Base-by-base conservation (phyloP, 2,329 filamentous ascomycete species). In the Coniochaeta prunicola region DNA sequence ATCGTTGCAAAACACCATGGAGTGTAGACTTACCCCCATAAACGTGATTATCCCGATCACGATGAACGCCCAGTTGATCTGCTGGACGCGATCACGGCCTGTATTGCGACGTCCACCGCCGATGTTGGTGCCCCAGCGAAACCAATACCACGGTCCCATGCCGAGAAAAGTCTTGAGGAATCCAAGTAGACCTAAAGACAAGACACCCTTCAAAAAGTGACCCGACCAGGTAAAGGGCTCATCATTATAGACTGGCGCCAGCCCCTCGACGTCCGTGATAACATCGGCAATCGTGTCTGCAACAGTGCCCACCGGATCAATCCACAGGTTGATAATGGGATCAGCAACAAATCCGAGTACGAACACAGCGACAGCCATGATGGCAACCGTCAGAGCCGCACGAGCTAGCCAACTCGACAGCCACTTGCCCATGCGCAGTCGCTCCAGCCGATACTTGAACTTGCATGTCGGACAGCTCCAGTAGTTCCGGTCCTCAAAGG, bases 261-360 rank as follows among this genome's bases (percentile, higher is more conserved):
- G 66, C 45, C 77, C 77, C 34, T 74, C 74, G 17, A 71, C 68
- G 50, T 74, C 65, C 65, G 74, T 61, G 65, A 71, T 53, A 60
- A 76, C 71, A 56, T 72, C 76, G 30, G 78, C 74, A 28, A 85
- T 75, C 42, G 80, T 74, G 24, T 82, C 80, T 34, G 76, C 71
- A 56, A 88, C 77, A 12, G 83, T 84, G 56, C 86, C 84, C 59
- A 85, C 74, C 0, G 92, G 92, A 68, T 96, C 91, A 58, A 93
- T 75, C 77, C 93, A 96, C 30, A 96, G 76, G 66, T 92, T 90
- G 71, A 97, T 88, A 61, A 97, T 91, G 1, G 92, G 92, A 72
- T 97, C 92, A 60, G 92, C 93, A 64, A 97, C 75, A 67, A 97
- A 97, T 45, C 94, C 94, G 59, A 97, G 84, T 0, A 90, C 40